These are phyloP conservation scores for Cicer yamashitae DNA, from an alignment of 306 rosid species.

Conservation along the genomic window DNA sequence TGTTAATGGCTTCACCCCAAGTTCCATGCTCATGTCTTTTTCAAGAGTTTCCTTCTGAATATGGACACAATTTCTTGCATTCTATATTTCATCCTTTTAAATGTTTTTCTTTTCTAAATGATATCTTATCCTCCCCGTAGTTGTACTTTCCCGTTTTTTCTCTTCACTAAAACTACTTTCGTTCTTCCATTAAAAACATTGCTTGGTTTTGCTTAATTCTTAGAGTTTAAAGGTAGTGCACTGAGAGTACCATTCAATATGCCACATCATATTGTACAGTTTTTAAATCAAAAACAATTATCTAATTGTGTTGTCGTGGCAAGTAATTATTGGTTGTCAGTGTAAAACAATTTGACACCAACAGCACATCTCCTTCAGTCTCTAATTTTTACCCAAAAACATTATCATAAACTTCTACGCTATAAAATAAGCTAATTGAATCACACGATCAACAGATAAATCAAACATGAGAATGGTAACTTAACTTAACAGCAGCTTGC, in stretches of 20 bases:
- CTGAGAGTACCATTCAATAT: too few species aligned
- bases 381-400: too few species aligned
- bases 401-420: not conserved
- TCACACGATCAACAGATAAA: conserved; percentile 17
- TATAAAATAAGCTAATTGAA: conserved; percentile 29
- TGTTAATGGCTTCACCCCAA: conserved; percentile 1
- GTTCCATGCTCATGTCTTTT: not conserved
- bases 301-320: too few species aligned
- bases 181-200: too few species aligned
- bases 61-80: conserved; percentile 12
- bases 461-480: conserved; percentile 41
- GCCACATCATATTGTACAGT: too few species aligned
- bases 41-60: conserved; percentile 4
- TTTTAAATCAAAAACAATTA: too few species aligned
- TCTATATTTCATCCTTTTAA: conserved; percentile 4
- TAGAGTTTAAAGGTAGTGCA: too few species aligned
- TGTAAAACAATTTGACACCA: too few species aligned
- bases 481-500: conserved; percentile 82
- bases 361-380: too few species aligned
- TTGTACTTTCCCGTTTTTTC: not conserved
- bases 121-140: not conserved
- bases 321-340: too few species aligned
- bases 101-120: not conserved
- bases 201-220: conserved; percentile 20
- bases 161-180: not conserved